Conservation (phyloP, 495 filamentous ascomycete species). For the Xylaria longipes region DNA sequence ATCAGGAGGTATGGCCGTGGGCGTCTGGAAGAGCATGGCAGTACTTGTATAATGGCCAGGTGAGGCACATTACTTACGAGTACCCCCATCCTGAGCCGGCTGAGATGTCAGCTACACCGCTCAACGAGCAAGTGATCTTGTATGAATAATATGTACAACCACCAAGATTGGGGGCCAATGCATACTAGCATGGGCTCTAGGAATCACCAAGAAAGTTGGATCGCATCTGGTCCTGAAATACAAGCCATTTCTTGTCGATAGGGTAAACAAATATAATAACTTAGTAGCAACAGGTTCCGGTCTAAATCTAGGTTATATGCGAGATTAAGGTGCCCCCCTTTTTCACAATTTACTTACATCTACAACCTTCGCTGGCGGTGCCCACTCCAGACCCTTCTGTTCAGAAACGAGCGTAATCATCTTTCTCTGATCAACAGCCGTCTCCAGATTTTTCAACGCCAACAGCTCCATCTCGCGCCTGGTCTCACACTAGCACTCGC, state of each 20-base stretch:
- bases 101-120: neutral
- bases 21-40: slow-evolving; percentile 12
- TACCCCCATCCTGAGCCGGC: slow-evolving; percentile 9
- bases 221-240: neutral
- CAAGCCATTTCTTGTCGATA: neutral
- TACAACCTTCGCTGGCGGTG: slow-evolving; percentile 23
- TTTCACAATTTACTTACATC: neutral
- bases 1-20: slow-evolving; percentile 11
- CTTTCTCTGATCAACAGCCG: slow-evolving; percentile 67
- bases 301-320: neutral
- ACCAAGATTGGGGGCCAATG: neutral
- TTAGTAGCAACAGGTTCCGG: neutral
- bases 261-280: neutral
- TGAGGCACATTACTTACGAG: slow-evolving; percentile 18
- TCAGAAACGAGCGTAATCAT: slow-evolving; percentile 76
- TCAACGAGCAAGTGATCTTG: neutral
- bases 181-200: neutral
- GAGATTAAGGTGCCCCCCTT: neutral
- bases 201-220: neutral
- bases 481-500: neutral
- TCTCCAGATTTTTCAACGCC: slow-evolving; percentile 70
- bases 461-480: slow-evolving; percentile 79
- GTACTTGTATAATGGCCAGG: neutral
- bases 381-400: slow-evolving; percentile 54
- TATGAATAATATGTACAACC: neutral